Evolutionary conservation across 768 basidiomycete genomes (phyloP), one percentile per base, ranked within the genome.

Genomic region (Suillus americanus): DNA sequence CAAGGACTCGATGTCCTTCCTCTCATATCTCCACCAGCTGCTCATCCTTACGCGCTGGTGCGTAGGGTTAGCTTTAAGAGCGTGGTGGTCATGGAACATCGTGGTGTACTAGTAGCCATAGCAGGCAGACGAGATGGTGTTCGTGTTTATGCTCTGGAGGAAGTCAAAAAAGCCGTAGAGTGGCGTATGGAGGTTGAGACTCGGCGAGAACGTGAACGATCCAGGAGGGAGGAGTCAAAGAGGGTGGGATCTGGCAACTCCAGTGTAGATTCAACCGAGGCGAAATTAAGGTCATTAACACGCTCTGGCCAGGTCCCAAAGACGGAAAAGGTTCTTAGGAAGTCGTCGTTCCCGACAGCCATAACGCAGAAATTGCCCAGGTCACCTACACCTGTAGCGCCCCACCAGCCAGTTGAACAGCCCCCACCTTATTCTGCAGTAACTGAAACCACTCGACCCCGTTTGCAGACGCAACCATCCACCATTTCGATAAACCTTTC

Each of bases 31-130:
- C 92, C 93, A 0, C 93, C 92, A 2, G 82, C 86, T 16, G 82
- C 83, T 8, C 88, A 89, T 68, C 91, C 94, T 16, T 94, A 93
- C 74, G 88, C 93, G 12, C 82, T 95, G 33, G 88, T 95, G 28
- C 86, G 93, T 25, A 84, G 92, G 62, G 91, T 93, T 60, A 83
- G 84, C 41, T 95, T 95, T 77, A 94, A 93, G 72, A 87, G 85
- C 63, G 89, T 95, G n/a, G 90, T 95, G 1, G 89, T 95, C 16
- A 95, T 95, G 93, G 93, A 95, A 70, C 91, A 94, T 71, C 89
- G 93, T 37, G 93, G 92, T 8, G 92, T 95, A 0, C 79, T 95
- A n/a, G 93, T 95, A 10, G 92, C 93, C 14, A 93, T 95, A 66
- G 94, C 94, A 18, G 93, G 93, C 10, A 81, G 93, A 66, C 80